These are phyloP conservation scores for Candida ovalis DNA, from an alignment of 805 yeast genomes.

Conservation along the genomic window DNA sequence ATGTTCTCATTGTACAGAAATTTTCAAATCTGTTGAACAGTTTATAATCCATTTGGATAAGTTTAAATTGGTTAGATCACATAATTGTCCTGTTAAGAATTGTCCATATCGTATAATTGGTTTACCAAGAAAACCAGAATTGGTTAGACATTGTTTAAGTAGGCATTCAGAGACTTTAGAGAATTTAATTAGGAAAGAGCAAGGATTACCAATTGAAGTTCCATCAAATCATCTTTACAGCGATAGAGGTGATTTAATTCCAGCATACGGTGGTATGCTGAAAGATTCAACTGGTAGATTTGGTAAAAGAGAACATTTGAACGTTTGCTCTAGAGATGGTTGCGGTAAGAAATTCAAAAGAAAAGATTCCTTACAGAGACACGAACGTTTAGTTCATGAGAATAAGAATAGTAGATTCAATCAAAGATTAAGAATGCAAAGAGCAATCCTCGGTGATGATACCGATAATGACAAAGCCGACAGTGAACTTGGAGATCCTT, in stretches of 20 bases:
- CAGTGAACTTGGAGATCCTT: background rate
- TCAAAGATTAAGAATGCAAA: conserved; percentile 26
- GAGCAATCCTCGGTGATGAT: conserved; percentile 11
- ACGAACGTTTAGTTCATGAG: conserved; percentile 48
- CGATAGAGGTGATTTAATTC: background rate
- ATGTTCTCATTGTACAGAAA: conserved; percentile 44
- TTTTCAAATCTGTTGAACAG: conserved; percentile 33
- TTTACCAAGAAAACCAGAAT: conserved; percentile 44
- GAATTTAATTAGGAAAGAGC: conserved; percentile 6
- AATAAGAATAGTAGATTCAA: conserved; percentile 39
- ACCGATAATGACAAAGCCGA: conserved; percentile 7
- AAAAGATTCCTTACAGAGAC: conserved; percentile 52
- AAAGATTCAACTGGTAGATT: background rate
- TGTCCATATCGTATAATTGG: conserved; percentile 51
- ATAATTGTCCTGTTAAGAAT: conserved; percentile 41
- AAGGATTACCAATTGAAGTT: conserved; percentile 3
- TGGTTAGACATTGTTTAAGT: conserved; percentile 46
- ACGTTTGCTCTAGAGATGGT: conserved; percentile 19
- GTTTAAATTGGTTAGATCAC: conserved; percentile 34
- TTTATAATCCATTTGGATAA: conserved; percentile 39
- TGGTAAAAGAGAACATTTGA: conserved; percentile 8
- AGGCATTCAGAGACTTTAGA: conserved; percentile 34
- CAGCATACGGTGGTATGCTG: background rate
- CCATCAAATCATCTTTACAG: background rate
- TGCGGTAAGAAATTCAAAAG: conserved; percentile 50